Evolutionary conservation across 768 basidiomycete genomes (phyloP), one percentile per base, ranked within the genome.

Genomic region (Lactarius psammicola): DNA sequence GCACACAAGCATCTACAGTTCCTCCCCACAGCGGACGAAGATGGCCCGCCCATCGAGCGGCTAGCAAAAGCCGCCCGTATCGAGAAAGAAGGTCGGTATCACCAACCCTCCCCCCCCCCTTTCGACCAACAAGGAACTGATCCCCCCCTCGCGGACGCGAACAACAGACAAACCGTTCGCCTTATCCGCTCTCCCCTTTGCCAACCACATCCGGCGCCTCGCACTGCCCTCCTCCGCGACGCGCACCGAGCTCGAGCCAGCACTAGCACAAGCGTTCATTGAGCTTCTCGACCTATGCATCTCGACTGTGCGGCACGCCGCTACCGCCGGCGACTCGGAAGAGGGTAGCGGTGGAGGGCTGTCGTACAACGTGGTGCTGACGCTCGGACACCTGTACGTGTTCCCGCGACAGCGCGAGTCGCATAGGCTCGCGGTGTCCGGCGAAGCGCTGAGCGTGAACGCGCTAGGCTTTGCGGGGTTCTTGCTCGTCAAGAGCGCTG

Each of bases 1-100:
- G 80, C 83, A 2, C 94, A 95, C 77, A 94, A 95, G 72, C 95
- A 97, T 73, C 69, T 95, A n/a, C 94, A 96, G 74, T 88, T 95
- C 68, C 76, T 95, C 38, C 88, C 92, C 38, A 72, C 85, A 20
- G 82, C 82, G 11, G 78, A 77, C 46, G 75, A 80, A 36, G 82
- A 83, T 40, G 89, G 86, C 1, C 89, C 91, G 17, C 95, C 95
- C 0, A 81, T 95, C 30, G 94, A 95, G 75, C 78, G 75, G 62
- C 79, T 94, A 60, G 87, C 91, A 5, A 80, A 80, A 69, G 76
- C 77, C 23, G 78, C 82, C 11, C 80, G 77, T 18, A 74, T 94
- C 56, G 87, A 92, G 72, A 81, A 77, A 51, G 79, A 84, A 64
- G 81, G 89, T 87, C 31, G 4, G 60, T 68, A 18, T 76, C 61